Evolutionary conservation across 2,329 filamentous ascomycete species (phyloP).

Genomic region (Talaromyces islandicus): DNA sequence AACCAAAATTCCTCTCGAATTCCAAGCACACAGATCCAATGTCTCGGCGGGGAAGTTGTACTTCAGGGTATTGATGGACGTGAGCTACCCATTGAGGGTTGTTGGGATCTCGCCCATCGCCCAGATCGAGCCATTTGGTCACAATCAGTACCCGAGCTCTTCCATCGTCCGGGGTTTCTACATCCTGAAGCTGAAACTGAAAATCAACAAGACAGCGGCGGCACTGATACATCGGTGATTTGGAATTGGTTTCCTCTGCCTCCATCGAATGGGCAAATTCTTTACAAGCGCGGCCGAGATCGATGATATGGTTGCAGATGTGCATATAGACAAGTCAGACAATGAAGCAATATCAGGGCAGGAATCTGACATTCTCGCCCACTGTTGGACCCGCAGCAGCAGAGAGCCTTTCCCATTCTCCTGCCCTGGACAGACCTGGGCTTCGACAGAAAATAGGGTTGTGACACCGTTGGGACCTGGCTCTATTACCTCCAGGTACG

Average conservation of each 20-base stretch:
- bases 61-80: not conserved
- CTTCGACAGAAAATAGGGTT: constrained; percentile 4
- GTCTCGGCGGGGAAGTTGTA: not conserved
- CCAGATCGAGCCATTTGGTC: constrained; percentile 7
- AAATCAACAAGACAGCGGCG: not conserved
- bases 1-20: not conserved
- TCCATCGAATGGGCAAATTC: not conserved
- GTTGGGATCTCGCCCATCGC: not conserved
- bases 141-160: not conserved
- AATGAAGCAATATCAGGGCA: constrained; percentile 10
- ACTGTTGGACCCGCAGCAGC: constrained; percentile 4
- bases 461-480: not conserved
- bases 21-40: not conserved
- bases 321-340: not conserved
- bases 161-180: not conserved
- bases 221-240: not conserved
- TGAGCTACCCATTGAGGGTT: not conserved
- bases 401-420: not conserved
- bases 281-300: not conserved
- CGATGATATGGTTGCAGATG: not conserved
- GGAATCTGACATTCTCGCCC: constrained; percentile 12
- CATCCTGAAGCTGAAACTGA: not conserved
- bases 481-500: not conserved
- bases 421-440: not conserved
- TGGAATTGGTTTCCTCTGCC: not conserved